Evolutionary conservation across 2,329 filamentous ascomycete genomes (phyloP), one percentile per base, ranked within the genome.

Genomic region (Fusarium sambucinum): DNA sequence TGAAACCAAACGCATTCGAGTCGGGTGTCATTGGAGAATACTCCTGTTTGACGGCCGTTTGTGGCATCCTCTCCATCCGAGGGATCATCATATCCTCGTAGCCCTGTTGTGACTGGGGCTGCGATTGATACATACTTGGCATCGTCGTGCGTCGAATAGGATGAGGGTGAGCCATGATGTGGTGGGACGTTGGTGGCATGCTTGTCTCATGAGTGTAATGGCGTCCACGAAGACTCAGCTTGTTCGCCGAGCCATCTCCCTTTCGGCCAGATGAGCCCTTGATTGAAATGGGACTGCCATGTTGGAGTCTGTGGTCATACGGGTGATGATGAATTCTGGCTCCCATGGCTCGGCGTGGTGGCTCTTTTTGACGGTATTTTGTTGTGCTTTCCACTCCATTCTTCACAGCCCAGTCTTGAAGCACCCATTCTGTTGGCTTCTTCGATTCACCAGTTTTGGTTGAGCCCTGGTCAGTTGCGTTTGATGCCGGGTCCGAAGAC

Each of bases 381-480:
- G 95, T 97, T 1, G 95, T 98, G 60, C 93, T 95, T 78, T 94
- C 89, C 50, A 97, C 92, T 27, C 92, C 92, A 25, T 90, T 81
- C 21, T 80, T 79, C 32, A 93, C 80, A 0, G 93, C 92, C 77
- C 90, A 89, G 1, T 88, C 82, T 35, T 90, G 89, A 27, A 98
- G 82, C 42, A 89, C 86, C 95, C 95, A 98, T 77, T 91, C 87
- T 48, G 86, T 89, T 3, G 87, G 87, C 75, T 91, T 94, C 74
- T 91, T 86, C 21, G 85, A 81, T 47, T 83, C 79, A 10, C 78
- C 71, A 30, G 52, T 40, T 48, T 59, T 66, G 40, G 54, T 35
- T 47, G 51, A 33, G 29, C 38, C 25, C 35, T 63, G 53, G 14
- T 68, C 54, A 46, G 42, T 35, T 27, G 46, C 51, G 29, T 56